These are phyloP conservation scores for Tricholoma matsutake DNA, from an alignment of 768 basidiomycete species.

Conservation along the genomic window DNA sequence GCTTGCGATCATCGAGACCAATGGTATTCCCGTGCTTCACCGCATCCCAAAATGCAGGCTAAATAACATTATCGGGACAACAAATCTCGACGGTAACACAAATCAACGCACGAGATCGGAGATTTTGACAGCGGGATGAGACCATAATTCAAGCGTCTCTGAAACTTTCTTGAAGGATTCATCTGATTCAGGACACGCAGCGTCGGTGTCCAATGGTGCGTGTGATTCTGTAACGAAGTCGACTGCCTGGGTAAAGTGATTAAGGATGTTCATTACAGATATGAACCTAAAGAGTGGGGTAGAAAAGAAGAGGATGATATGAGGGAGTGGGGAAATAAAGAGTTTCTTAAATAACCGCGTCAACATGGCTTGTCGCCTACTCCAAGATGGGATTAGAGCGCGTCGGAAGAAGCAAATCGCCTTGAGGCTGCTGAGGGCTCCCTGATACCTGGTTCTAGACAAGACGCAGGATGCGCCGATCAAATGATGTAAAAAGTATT, in stretches of 20 bases:
- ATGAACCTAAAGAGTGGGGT: neutral
- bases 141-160: conserved; percentile 28
- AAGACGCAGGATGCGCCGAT: neutral
- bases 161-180: conserved; percentile 23
- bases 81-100: neutral
- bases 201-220: conserved; percentile 35
- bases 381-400: neutral
- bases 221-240: conserved; percentile 21
- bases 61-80: neutral
- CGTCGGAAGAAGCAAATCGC: conserved; percentile 14
- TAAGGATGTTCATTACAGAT: conserved; percentile 9
- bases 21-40: conserved; percentile 34
- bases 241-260: conserved; percentile 18
- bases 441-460: neutral
- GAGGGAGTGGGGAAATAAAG: conserved; percentile 1
- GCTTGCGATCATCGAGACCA: conserved; percentile 56
- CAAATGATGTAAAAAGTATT: neutral
- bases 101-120: conserved; percentile 27
- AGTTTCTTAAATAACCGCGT: conserved; percentile 4
- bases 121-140: conserved; percentile 23
- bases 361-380: neutral
- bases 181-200: conserved; percentile 21
- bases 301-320: conserved; percentile 9
- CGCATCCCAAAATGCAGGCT: conserved; percentile 52
- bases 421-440: neutral